phyloP scores from a whole-genome alignment of 1,139 yeast species.

The Cylindricascospora bacillispora region DNA sequence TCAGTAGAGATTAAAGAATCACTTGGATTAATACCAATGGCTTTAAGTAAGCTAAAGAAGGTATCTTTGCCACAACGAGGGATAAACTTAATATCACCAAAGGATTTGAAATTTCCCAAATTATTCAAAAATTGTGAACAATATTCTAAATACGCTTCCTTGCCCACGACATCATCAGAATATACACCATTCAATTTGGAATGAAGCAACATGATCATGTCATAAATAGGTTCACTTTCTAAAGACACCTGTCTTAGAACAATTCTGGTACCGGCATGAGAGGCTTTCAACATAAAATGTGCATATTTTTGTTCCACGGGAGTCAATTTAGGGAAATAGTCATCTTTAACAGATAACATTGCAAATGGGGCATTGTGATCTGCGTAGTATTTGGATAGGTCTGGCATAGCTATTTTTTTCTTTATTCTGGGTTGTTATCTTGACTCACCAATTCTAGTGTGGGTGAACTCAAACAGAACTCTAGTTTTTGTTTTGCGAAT shows the following conservation, averaged over 20 bases:
- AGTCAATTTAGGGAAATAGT: conserved; percentile 38
- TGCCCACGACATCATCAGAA: conserved; percentile 23
- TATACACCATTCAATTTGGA: conserved; percentile 41
- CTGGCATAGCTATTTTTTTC: background rate
- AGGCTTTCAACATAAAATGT: conserved; percentile 69
- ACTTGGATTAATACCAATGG: conserved; percentile 25
- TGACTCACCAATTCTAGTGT: too few species aligned
- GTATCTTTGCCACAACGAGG: conserved; percentile 42
- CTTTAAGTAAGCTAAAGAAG: conserved; percentile 35
- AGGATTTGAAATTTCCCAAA: conserved; percentile 78
- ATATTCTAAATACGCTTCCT: conserved; percentile 50
- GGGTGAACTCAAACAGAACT: too few species aligned
- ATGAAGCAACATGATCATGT: conserved; percentile 51
- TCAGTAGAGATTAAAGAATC: conserved; percentile 16
- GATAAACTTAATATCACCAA: conserved; percentile 77
- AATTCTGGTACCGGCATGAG: conserved; percentile 71
- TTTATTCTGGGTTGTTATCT: too few species aligned
- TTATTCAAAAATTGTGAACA: conserved; percentile 70
- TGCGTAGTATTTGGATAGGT: conserved; percentile 8
- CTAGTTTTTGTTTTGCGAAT: too few species aligned
- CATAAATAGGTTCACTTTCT: conserved; percentile 65
- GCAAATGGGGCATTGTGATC: conserved; percentile 22
- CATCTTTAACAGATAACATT: conserved; percentile 31
- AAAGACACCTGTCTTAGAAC: conserved; percentile 75
- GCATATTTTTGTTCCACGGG: conserved; percentile 56